A percentile compares a stretch with the other conserved stretches of the same genome.
phyloP scores from a whole-genome alignment of 257 asterid genomes.

The Solanum chilense region DNA sequence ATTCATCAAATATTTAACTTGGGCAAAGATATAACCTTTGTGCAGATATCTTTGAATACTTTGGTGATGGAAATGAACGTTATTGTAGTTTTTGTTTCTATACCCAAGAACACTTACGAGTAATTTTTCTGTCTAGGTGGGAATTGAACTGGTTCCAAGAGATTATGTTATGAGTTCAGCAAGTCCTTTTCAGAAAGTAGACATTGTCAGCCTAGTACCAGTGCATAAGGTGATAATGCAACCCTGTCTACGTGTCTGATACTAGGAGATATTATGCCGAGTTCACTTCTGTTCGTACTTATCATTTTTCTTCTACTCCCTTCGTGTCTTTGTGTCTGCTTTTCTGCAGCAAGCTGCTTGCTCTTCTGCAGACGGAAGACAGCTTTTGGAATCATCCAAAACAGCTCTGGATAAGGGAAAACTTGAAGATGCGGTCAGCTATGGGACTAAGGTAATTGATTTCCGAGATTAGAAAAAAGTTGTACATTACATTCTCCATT shows the following conservation, averaged over 20 bases:
- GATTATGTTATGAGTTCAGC: slow-evolving; percentile 81
- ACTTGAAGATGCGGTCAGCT: slow-evolving; percentile 88
- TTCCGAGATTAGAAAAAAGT: neutral
- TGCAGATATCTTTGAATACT: neutral
- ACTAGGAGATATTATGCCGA: neutral
- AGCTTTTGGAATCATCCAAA: slow-evolving; percentile 87
- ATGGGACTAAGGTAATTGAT: slow-evolving; percentile 78
- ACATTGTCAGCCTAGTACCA: slow-evolving; percentile 83
- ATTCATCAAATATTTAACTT: neutral
- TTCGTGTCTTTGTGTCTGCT: neutral
- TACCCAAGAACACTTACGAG: neutral
- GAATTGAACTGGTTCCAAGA: slow-evolving; percentile 81
- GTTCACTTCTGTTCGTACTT: neutral
- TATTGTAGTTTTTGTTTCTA: neutral
- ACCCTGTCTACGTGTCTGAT: neutral
- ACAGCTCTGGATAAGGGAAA: slow-evolving; percentile 96
- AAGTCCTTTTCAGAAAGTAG: slow-evolving; percentile 64
- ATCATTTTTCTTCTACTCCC: neutral
- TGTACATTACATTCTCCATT: neutral
- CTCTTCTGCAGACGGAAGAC: slow-evolving; percentile 96
- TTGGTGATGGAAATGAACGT: neutral
- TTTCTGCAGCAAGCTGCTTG: slow-evolving; percentile 75
- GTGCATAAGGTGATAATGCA: slow-evolving; percentile 59
- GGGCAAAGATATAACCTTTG: neutral
- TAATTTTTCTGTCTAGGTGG: slow-evolving; percentile 48